These are phyloP conservation scores for Straminergon stramineum DNA, from an alignment of 225 moss, liverwort and hornwort genomes.

Conservation along the genomic window DNA sequence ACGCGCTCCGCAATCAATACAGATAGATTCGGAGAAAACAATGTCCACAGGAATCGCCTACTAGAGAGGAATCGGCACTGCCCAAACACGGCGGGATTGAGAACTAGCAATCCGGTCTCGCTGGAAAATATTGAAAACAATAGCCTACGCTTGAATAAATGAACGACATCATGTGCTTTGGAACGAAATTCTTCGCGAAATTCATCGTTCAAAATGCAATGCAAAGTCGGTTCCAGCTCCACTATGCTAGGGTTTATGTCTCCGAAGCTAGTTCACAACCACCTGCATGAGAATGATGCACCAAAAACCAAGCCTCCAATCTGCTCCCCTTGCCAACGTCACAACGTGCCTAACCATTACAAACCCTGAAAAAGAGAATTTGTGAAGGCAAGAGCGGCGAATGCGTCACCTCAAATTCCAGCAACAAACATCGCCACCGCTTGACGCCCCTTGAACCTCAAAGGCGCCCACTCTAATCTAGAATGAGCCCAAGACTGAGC, in stretches of 20 bases:
- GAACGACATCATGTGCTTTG: neutral
- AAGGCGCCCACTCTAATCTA: neutral
- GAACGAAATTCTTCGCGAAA: neutral
- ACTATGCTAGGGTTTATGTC: neutral
- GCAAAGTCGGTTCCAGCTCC: neutral
- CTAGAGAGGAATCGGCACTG: neutral
- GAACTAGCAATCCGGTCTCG: neutral
- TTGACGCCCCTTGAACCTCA: neutral
- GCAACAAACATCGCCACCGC: neutral
- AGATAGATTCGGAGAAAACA: neutral
- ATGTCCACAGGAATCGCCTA: neutral
- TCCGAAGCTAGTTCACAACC: neutral
- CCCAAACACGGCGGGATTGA: neutral
- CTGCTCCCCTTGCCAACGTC: neutral
- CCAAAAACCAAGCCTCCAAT: neutral
- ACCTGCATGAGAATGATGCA: neutral
- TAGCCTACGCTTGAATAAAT: neutral
- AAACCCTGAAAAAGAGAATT: neutral
- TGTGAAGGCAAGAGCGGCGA: neutral
- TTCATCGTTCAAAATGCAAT: neutral
- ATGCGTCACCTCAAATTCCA: neutral
- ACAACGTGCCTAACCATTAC: neutral
- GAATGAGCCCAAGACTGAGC: neutral
- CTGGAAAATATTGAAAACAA: neutral
- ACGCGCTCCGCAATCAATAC: neutral